Percentiles rank a stretch among this genome's conserved stretches.
Conservation (phyloP, 352 stramenopile genomes). For the Bremia lactucae region DNA sequence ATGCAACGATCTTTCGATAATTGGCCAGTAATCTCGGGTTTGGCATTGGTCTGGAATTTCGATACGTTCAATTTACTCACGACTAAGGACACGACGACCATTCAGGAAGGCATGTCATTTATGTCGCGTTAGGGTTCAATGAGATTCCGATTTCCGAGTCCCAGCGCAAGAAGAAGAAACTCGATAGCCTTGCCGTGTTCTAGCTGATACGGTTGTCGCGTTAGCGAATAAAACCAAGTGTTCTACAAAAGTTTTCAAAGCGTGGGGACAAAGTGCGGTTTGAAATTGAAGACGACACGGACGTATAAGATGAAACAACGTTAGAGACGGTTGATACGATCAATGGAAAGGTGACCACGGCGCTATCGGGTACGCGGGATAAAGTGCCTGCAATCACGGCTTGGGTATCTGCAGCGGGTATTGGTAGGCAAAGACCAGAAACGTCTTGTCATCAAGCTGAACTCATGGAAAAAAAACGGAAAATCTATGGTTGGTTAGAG, state of each 20-base stretch:
- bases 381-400: slow-evolving; percentile 75
- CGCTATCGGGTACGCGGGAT: slow-evolving; percentile 65
- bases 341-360: slow-evolving; percentile 44
- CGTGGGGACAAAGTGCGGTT: slow-evolving; percentile 88
- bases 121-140: slow-evolving; percentile 93
- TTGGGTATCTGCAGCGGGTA: slow-evolving; percentile 79
- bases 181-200: slow-evolving; percentile 87
- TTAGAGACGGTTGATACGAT: slow-evolving; percentile 59
- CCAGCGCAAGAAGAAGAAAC: slow-evolving; percentile 79
- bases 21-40: slow-evolving; percentile 96
- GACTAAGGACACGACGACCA: slow-evolving; percentile 86
- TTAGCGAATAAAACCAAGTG: slow-evolving; percentile 91
- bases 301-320: slow-evolving; percentile 65
- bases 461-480: slow-evolving; percentile 79
- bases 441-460: slow-evolving; percentile 79
- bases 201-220: slow-evolving; percentile 94
- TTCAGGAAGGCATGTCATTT: slow-evolving; percentile 95
- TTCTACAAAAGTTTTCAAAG: slow-evolving; percentile 86
- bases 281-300: slow-evolving; percentile 89
- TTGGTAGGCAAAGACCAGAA: slow-evolving; percentile 84
- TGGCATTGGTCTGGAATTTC: slow-evolving; percentile 93
- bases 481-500: slow-evolving; percentile 76
- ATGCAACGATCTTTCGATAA: slow-evolving; percentile 75
- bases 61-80: slow-evolving; percentile 89
- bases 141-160: slow-evolving; percentile 86